Evolutionary conservation across 2,329 filamentous ascomycete genomes (phyloP).

Genomic region (Leptoxyphium fumago): DNA sequence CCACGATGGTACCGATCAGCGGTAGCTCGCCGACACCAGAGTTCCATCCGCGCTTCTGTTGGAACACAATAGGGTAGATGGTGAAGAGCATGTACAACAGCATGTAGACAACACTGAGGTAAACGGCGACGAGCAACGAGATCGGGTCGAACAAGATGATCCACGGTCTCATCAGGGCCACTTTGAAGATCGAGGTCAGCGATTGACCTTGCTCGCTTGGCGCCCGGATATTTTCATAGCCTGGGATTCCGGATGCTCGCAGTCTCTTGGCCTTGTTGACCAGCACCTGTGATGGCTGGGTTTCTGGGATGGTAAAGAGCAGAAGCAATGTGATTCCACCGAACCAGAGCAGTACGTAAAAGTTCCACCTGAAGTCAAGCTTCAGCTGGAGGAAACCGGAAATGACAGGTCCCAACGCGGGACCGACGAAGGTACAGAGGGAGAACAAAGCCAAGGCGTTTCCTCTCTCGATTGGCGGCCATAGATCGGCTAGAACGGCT

Average conservation of each 20-base stretch:
- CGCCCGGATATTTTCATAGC: slow-evolving; percentile 37
- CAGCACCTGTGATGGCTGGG: slow-evolving; percentile 36
- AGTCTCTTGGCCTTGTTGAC: slow-evolving; percentile 37
- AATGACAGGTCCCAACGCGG: slow-evolving; percentile 37
- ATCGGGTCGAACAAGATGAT: slow-evolving; percentile 40
- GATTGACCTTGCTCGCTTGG: slow-evolving; percentile 32
- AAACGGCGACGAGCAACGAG: slow-evolving; percentile 37
- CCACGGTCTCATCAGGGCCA: slow-evolving; percentile 40
- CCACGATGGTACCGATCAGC: slow-evolving; percentile 36
- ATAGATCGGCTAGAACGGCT: slow-evolving; percentile 40
- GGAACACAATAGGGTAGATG: slow-evolving; percentile 42
- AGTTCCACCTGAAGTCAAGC: slow-evolving; percentile 31
- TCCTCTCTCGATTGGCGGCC: slow-evolving; percentile 36
- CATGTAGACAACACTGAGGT: slow-evolving; percentile 38
- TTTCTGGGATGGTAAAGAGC: slow-evolving; percentile 44
- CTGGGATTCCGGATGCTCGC: slow-evolving; percentile 32
- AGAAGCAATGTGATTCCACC: slow-evolving; percentile 19
- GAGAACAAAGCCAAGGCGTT: slow-evolving; percentile 41
- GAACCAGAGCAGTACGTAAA: slow-evolving; percentile 30
- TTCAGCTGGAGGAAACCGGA: slow-evolving; percentile 43
- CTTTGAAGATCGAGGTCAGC: slow-evolving; percentile 32
- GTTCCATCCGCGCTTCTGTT: slow-evolving; percentile 39
- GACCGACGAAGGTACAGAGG: slow-evolving; percentile 39
- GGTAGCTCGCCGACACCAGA: slow-evolving; percentile 38
- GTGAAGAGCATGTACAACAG: slow-evolving; percentile 44